These are phyloP conservation scores for Remersonia thermophila DNA, from an alignment of 2,329 filamentous ascomycete species.

Conservation along the genomic window DNA sequence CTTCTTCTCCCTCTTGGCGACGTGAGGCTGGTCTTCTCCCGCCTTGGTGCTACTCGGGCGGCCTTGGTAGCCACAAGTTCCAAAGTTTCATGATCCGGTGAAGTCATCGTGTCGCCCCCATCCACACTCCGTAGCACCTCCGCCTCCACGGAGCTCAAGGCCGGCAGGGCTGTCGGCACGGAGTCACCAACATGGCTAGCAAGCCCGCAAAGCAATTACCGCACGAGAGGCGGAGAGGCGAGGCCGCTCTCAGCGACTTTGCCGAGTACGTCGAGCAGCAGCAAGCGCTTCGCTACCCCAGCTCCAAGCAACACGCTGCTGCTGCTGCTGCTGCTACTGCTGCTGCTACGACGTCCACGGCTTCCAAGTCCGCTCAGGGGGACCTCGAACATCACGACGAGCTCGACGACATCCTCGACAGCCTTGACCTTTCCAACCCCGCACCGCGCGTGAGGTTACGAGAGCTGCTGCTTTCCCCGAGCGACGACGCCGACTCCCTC, in stretches of 20 bases:
- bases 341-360: slow-evolving; percentile 18
- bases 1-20: no score
- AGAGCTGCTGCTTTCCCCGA: slow-evolving; percentile 51
- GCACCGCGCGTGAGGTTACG: slow-evolving; percentile 57
- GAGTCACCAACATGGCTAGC: slow-evolving; percentile 36
- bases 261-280: slow-evolving; percentile 96
- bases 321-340: slow-evolving; percentile 21
- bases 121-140: no score
- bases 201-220: slow-evolving; percentile 50
- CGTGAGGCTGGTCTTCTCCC: no score
- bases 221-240: slow-evolving; percentile 75
- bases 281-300: slow-evolving; percentile 58
- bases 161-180: no score
- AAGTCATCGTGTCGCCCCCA: slow-evolving; percentile 5
- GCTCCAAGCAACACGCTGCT: slow-evolving; percentile 19
- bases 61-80: no score
- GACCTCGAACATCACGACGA: slow-evolving; percentile 55
- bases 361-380: slow-evolving; percentile 20
- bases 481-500: slow-evolving; percentile 47
- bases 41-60: no score
- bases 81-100: slow-evolving; percentile 3
- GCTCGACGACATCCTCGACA: slow-evolving; percentile 83
- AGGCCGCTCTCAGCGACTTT: slow-evolving; percentile 87
- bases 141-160: no score
- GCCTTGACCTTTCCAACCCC: slow-evolving; percentile 67